Percentiles rank a stretch among this genome's conserved stretches.
Evolutionary conservation across 495 filamentous ascomycete genomes (phyloP).

Genomic region (Talaromyces borbonicus): DNA sequence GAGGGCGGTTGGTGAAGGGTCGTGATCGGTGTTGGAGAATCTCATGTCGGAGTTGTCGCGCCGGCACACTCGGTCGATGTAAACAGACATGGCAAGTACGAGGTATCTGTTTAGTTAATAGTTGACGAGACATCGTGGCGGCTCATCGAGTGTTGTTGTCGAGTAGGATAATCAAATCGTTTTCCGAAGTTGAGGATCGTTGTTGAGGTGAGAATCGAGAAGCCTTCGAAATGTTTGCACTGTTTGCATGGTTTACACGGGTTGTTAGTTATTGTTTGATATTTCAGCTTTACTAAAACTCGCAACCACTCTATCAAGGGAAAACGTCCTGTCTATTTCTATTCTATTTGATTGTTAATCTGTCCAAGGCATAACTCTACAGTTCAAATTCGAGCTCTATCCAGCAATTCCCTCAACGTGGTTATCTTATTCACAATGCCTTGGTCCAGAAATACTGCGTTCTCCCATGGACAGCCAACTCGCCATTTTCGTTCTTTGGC

Average conservation of each 20-base stretch:
- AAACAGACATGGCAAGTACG: neutral
- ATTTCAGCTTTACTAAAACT: neutral
- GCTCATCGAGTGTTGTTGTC: neutral
- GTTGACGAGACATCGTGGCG: constrained; percentile 1
- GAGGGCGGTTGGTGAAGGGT: constrained; percentile 39
- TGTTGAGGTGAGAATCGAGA: neutral
- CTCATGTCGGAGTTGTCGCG: neutral
- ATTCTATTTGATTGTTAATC: no score
- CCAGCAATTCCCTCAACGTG: neutral
- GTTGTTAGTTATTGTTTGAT: no score
- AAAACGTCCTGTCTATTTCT: neutral
- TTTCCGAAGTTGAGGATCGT: neutral
- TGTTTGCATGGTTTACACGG: neutral
- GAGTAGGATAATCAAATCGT: neutral
- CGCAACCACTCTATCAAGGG: neutral
- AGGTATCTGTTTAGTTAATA: constrained; percentile 3
- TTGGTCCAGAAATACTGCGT: constrained; percentile 44
- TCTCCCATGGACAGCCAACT: constrained; percentile 45
- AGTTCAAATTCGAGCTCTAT: neutral
- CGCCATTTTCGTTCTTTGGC: constrained; percentile 39
- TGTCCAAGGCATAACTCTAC: constrained; percentile 17
- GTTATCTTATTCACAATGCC: neutral
- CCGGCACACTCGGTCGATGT: neutral
- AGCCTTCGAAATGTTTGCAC: neutral
- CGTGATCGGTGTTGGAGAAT: no score